Base-by-base conservation (phyloP, 179 eudicot genomes). In the Nepenthes alata region DNA sequence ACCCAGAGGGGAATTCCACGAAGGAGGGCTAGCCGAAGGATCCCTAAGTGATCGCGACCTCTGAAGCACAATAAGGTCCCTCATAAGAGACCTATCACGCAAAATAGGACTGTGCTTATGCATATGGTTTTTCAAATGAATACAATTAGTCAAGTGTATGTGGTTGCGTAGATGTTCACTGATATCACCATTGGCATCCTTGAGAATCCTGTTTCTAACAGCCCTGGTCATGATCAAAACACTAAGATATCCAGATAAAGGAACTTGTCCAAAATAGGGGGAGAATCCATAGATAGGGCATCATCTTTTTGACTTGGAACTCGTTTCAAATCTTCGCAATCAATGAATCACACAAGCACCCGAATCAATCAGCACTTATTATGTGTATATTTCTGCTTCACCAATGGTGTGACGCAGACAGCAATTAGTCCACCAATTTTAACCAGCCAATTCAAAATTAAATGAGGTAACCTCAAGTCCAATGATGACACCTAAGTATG, bases 111-210 rank as follows among this genome's bases (percentile, higher is more conserved):
- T 87, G 47, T 83, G 81, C 71, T 89, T 85, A 73, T 93, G 97
- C 90, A 93, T 79, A 62, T 91, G 96, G 80, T 87, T 87, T 75
- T 93, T 89, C 78, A 89, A 75, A 73, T 87, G 99, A 61, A 94
- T 87, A 73, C 95, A 90, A 61, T 90, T 90, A 11, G 97, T 87
- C 79, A 94, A 77, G 68, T 93, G 98, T 59, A 87, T 82, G 63
- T 89, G 98, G 65, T 85, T 85, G 11, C 81, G 85, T 38, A 89
- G 66, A 75, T 89, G 98, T 75, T 89, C 85, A 47, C 82, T 74
- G 66, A 82, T 82, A 73, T 83, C 78, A 61, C 83, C 85, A 87
- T 86, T 85, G n/a, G 81, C 88, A 64, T 87, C 93, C 79, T 81
- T 87, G 57, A 57, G 6, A 11, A 87, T 77, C 72, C 88, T 69